Percentiles rank a stretch among this genome's conserved stretches.
Conservation (phyloP, 768 basidiomycete genomes). For the Agrocybe praecox region DNA sequence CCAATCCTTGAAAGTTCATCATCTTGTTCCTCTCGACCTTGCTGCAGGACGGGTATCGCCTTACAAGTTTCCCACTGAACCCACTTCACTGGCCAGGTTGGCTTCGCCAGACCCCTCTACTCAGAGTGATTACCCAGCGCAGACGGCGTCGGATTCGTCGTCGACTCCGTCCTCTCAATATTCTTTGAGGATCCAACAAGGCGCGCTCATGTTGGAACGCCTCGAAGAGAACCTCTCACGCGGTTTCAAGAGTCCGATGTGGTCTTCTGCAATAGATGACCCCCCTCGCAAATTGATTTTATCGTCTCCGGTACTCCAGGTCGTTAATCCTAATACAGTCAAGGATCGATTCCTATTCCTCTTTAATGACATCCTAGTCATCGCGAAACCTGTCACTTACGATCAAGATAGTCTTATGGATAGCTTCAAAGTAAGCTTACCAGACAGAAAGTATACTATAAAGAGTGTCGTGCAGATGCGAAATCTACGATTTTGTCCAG, state of each 20-base stretch:
- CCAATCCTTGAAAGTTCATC: constrained; percentile 43
- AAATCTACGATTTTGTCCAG: constrained; percentile 68
- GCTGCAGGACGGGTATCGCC: constrained; percentile 33
- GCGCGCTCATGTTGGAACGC: constrained; percentile 61
- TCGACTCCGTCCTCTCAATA: constrained; percentile 74
- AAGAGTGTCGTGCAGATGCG: constrained; percentile 87
- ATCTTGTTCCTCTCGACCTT: constrained; percentile 33
- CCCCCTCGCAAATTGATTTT: constrained; percentile 86
- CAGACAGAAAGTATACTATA: constrained; percentile 82
- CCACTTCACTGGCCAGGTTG: constrained; percentile 56
- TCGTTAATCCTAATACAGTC: constrained; percentile 90
- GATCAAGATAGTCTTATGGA: constrained; percentile 68
- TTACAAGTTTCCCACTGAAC: constrained; percentile 38
- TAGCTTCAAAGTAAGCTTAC: constrained; percentile 49
- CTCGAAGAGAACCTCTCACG: constrained; percentile 72
- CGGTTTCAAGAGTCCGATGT: constrained; percentile 58
- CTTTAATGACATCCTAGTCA: constrained; percentile 93
- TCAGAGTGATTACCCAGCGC: constrained; percentile 68
- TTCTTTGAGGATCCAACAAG: constrained; percentile 51
- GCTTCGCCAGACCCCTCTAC: constrained; percentile 82
- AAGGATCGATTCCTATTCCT: constrained; percentile 96
- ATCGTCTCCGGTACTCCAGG: constrained; percentile 88
- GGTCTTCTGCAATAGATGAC: constrained; percentile 73
- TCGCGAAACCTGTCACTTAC: constrained; percentile 85
- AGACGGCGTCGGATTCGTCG: constrained; percentile 72